These are phyloP conservation scores for Thelephora aurantiotincta DNA, from an alignment of 768 basidiomycete genomes.

Conservation along the genomic window DNA sequence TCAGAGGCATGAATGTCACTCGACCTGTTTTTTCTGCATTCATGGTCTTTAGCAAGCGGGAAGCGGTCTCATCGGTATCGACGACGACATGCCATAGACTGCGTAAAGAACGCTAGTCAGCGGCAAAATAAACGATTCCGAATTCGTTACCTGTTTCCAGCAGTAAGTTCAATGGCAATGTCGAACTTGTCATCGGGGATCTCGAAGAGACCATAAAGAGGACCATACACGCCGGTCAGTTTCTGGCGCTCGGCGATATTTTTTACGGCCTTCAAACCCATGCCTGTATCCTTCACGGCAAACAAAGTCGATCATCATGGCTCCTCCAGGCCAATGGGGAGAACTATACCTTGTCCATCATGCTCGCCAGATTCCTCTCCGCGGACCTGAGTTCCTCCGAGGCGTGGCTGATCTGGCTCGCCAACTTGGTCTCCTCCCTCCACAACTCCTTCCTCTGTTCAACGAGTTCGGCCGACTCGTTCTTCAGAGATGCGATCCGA, in stretches of 20 bases:
- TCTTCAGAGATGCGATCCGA: conserved; percentile 44
- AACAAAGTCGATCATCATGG: conserved; percentile 1
- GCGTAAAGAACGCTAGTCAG: conserved; percentile 8
- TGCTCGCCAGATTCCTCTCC: conserved; percentile 66
- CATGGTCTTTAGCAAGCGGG: conserved; percentile 87
- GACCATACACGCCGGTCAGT: conserved; percentile 81
- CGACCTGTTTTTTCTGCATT: conserved; percentile 85
- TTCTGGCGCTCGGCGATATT: conserved; percentile 64
- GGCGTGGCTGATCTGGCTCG: conserved; percentile 62
- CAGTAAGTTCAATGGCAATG: conserved; percentile 87
- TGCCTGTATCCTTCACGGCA: conserved; percentile 64
- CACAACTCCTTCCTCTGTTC: conserved; percentile 88
- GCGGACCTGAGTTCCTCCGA: conserved; percentile 68
- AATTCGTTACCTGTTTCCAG: conserved; percentile 72
- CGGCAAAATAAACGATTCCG: not conserved
- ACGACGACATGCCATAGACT: conserved; percentile 97
- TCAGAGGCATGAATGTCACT: conserved; percentile 97
- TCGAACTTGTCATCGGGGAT: conserved; percentile 81
- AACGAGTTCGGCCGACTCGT: conserved; percentile 48
- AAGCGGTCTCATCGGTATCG: conserved; percentile 90
- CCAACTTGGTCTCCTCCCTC: conserved; percentile 87
- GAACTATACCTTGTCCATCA: conserved; percentile 82
- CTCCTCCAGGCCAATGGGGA: conserved; percentile 1
- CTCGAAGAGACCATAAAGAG: conserved; percentile 87
- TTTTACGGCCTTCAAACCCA: conserved; percentile 77